These are phyloP conservation scores for Suhomyces yuchorum DNA, from an alignment of 1,139 yeast genomes.

Conservation along the genomic window DNA sequence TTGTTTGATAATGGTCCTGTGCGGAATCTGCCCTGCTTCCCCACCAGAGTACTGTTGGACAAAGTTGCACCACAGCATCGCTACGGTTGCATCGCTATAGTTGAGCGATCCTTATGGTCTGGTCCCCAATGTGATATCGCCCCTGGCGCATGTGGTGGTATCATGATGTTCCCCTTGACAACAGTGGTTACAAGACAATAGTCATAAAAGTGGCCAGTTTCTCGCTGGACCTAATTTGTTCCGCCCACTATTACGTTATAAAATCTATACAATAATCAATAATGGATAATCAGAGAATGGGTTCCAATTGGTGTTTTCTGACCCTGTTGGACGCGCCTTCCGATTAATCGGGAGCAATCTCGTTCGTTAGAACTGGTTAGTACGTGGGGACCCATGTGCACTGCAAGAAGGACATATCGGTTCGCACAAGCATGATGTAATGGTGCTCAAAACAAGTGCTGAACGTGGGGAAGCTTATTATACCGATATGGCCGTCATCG, in stretches of 20 bases:
- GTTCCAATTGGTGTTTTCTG: not conserved
- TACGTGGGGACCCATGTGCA: too few relatives aligned
- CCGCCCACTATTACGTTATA: not conserved
- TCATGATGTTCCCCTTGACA: not conserved
- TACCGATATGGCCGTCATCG: not conserved
- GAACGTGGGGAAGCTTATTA: not conserved
- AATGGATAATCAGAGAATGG: too few relatives aligned
- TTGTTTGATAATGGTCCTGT: not conserved
- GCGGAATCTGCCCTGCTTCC: not conserved
- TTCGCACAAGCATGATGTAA: not conserved
- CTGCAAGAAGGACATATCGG: not conserved
- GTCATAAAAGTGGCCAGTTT: not conserved
- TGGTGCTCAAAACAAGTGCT: not conserved
- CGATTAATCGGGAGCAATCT: not conserved
- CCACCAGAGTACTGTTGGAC: not conserved
- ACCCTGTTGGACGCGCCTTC: not conserved
- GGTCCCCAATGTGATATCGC: not conserved
- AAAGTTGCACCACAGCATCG: not conserved
- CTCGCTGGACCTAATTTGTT: not conserved
- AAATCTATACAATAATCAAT: not conserved
- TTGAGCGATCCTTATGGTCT: not conserved
- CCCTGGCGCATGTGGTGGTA: not conserved
- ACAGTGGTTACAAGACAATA: not conserved
- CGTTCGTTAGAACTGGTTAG: too few relatives aligned
- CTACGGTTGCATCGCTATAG: not conserved